Conservation (phyloP, 163 green algal species). For the Trebouxiophyceae sp. region DNA sequence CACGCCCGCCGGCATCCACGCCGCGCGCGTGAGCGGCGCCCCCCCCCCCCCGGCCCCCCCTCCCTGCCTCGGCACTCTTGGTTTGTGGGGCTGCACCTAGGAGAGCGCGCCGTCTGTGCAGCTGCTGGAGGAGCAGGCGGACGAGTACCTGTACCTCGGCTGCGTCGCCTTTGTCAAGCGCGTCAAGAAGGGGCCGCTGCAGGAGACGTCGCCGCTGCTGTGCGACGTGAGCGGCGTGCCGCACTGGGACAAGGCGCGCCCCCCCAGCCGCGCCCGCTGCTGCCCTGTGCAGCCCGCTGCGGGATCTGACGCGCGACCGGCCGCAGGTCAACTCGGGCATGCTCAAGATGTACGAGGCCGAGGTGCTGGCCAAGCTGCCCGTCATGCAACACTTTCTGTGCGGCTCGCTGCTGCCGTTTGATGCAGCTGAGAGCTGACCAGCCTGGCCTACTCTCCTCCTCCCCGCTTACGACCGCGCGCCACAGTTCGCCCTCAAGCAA, state of each 20-base stretch:
- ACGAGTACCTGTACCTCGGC: conserved; percentile 86
- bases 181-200: conserved; percentile 91
- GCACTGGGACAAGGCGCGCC: conserved; percentile 70
- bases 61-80: no score
- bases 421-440: conserved; percentile 11
- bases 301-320: neutral
- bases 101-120: no score
- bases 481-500: no score
- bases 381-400: conserved; percentile 99
- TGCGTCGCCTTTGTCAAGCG: conserved; percentile 75
- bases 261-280: neutral
- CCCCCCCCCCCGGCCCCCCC: no score
- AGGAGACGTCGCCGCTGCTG: conserved; percentile 93
- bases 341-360: conserved; percentile 94
- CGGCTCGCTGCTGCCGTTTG: conserved; percentile 62
- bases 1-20: conserved; percentile 30
- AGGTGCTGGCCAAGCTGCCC: conserved; percentile 92
- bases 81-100: no score
- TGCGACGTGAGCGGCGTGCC: conserved; percentile 84
- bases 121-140: conserved; percentile 53
- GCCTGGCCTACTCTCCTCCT: no score
- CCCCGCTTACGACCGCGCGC: no score
- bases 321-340: conserved; percentile 78
- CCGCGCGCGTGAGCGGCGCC: no score
- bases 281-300: neutral